Conservation (phyloP, 2,329 filamentous ascomycete genomes). For the Cladosporium phlei region DNA sequence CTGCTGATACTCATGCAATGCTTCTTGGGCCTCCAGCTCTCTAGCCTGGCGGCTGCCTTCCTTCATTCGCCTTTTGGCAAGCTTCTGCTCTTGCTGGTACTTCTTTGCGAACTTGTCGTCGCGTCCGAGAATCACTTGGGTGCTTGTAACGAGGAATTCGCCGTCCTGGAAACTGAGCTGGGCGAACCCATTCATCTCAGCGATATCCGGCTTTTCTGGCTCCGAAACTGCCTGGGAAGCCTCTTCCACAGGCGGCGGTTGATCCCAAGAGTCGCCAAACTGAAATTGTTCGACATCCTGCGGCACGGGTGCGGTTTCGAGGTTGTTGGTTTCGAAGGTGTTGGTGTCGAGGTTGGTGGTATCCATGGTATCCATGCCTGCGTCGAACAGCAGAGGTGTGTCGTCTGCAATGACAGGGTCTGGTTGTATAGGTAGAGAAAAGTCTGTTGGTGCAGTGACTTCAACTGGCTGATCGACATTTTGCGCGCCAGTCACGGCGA, state of each 20-base stretch:
- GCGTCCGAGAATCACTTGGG: conserved; percentile 66
- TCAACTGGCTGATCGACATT: background rate
- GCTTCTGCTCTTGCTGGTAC: conserved; percentile 20
- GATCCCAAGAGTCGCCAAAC: conserved; percentile 4
- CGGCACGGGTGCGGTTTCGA: background rate
- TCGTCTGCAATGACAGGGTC: background rate
- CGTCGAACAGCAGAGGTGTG: conserved; percentile 1
- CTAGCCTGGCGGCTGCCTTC: conserved; percentile 9
- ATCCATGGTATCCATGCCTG: conserved; percentile 1
- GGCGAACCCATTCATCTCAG: conserved; percentile 55
- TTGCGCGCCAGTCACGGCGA: background rate
- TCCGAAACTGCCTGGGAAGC: conserved; percentile 6
- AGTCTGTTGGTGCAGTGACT: conserved; percentile 1
- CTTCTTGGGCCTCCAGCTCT: conserved; percentile 17
- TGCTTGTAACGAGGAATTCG: conserved; percentile 73
- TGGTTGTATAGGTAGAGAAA: background rate
- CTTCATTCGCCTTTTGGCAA: conserved; percentile 11
- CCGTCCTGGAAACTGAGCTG: conserved; percentile 70
- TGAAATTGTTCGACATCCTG: conserved; percentile 2
- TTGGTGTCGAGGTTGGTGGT: too few relatives aligned
- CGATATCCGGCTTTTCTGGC: conserved; percentile 10
- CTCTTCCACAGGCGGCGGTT: background rate
- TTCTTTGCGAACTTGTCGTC: conserved; percentile 39
- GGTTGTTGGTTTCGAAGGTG: too few relatives aligned
- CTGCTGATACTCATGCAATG: conserved; percentile 23